phyloP scores from a whole-genome alignment of 768 basidiomycete genomes.

The Macrolepiota dolichaula region DNA sequence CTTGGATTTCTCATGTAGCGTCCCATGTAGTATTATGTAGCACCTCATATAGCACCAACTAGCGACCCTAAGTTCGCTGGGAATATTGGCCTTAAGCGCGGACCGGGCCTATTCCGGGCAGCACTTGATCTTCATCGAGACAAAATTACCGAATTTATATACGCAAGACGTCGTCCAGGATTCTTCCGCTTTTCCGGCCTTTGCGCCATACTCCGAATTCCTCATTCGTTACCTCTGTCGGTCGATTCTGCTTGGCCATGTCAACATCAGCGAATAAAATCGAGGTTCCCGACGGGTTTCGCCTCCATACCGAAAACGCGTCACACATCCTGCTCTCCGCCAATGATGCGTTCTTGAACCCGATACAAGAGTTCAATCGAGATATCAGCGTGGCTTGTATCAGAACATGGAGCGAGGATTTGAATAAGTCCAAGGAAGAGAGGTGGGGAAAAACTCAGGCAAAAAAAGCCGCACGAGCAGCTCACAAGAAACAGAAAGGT shows the following conservation, averaged over 20 bases:
- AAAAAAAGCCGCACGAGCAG: constrained; percentile 41
- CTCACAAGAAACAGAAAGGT: constrained; percentile 45
- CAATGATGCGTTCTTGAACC: constrained; percentile 92
- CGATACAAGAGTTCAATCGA: constrained; percentile 97
- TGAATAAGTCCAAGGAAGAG: constrained; percentile 58
- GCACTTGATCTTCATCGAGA: background rate
- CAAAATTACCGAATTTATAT: background rate
- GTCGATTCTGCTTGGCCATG: constrained; percentile 19
- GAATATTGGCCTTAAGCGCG: background rate
- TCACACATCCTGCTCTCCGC: constrained; percentile 76
- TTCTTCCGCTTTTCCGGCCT: constrained; percentile 19
- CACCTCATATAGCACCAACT: too few species aligned
- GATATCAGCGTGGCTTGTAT: constrained; percentile 93
- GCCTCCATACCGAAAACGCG: constrained; percentile 77
- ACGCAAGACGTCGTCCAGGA: constrained; percentile 16
- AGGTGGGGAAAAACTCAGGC: constrained; percentile 55
- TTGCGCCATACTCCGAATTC: constrained; percentile 18
- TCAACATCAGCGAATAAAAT: constrained; percentile 19
- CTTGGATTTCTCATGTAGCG: constrained; percentile 26
- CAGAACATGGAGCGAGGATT: constrained; percentile 78
- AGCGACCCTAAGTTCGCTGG: too few species aligned
- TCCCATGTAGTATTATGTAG: too few species aligned
- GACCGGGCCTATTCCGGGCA: background rate
- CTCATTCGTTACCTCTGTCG: background rate
- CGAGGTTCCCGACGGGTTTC: constrained; percentile 68